Percentiles rank a stretch among this genome's conserved stretches.
phyloP scores from a whole-genome alignment of 371 early-diverging fungal genomes.

The Syncephalastrum racemosum region DNA sequence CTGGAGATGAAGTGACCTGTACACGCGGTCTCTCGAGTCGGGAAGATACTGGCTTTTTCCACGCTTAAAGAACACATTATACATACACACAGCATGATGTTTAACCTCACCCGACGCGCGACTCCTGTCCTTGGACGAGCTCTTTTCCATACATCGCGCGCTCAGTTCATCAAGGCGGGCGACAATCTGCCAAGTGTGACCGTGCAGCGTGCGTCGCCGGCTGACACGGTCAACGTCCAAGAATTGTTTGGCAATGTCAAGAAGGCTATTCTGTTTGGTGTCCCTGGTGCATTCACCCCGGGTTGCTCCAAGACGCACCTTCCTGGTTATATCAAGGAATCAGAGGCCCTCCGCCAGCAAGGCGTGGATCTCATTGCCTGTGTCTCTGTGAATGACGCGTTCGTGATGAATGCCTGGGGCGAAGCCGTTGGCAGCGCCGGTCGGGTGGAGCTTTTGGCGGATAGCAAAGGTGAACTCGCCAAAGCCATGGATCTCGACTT shows the following conservation, averaged over 20 bases:
- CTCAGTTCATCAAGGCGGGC: conserved; percentile 25
- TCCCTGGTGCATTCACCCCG: conserved; percentile 70
- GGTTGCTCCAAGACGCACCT: conserved; percentile 68
- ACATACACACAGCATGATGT: too few relatives aligned
- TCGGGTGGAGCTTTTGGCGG: conserved; percentile 61
- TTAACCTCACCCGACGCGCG: too few relatives aligned
- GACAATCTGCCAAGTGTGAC: conserved; percentile 35
- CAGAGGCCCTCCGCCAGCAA: conserved; percentile 56
- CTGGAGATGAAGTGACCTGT: too few relatives aligned
- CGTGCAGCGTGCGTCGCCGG: conserved; percentile 43
- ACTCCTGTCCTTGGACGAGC: too few relatives aligned
- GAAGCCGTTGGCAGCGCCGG: conserved; percentile 39
- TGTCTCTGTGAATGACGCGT: conserved; percentile 70
- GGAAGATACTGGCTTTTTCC: too few relatives aligned
- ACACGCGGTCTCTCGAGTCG: too few relatives aligned
- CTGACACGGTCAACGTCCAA: conserved; percentile 35
- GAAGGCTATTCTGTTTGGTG: conserved; percentile 54
- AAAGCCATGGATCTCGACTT: conserved; percentile 63
- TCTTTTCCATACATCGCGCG: conserved; percentile 18
- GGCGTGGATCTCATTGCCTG: conserved; percentile 69
- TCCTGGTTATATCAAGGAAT: conserved; percentile 67
- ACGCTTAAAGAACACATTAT: too few relatives aligned
- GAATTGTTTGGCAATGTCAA: conserved; percentile 46
- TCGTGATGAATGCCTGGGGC: conserved; percentile 77
- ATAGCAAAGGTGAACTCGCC: conserved; percentile 63